Evolutionary conservation across 2,329 filamentous ascomycete genomes (phyloP).

Genomic region (Blastomyces percursus): DNA sequence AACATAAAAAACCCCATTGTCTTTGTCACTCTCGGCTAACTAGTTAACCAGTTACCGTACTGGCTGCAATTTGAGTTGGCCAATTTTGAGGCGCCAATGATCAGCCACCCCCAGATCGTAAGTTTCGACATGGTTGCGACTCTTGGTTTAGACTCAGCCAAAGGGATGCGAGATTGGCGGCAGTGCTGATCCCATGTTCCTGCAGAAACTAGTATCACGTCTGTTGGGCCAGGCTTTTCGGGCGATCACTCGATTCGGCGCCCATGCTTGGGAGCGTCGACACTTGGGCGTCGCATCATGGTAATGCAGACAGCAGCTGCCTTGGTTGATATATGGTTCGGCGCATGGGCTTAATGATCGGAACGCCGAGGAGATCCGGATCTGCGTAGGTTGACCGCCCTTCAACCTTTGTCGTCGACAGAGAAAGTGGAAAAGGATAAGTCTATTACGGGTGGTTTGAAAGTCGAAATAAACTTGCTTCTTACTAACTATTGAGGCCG

Average conservation of each 20-base stretch:
- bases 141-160: neutral
- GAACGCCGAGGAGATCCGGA: neutral
- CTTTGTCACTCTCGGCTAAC: no score
- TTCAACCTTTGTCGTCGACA: neutral
- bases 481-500: neutral
- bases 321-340: no score
- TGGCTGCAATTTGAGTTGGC: neutral
- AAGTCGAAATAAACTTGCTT: no score
- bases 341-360: neutral
- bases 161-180: neutral
- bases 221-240: neutral
- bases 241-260: neutral
- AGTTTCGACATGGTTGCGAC: neutral
- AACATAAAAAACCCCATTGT: no score
- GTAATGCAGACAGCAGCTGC: no score
- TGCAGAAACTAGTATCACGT: neutral
- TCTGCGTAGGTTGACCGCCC: neutral
- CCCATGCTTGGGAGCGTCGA: no score
- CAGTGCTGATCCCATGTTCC: neutral
- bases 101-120: neutral
- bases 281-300: no score
- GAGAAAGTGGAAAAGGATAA: no score
- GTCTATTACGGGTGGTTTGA: no score
- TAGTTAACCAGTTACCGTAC: no score
- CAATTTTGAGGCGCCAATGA: neutral